These are phyloP conservation scores for Tubosaeta sp. DNA, from an alignment of 768 basidiomycete species.

Conservation along the genomic window DNA sequence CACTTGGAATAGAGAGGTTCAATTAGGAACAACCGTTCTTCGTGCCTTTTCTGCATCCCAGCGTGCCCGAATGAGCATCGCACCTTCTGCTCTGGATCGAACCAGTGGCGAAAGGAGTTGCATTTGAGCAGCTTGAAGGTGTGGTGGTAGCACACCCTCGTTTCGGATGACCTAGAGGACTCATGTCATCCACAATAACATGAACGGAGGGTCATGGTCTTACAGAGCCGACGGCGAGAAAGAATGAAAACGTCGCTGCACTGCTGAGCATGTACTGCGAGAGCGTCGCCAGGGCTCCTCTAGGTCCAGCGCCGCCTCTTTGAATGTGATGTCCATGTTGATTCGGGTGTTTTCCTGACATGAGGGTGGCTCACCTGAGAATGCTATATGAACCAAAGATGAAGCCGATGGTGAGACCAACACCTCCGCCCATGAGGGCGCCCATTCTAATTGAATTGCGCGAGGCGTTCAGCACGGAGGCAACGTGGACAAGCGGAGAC, in stretches of 20 bases:
- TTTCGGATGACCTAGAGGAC: slow-evolving; percentile 81
- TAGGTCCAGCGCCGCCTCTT: slow-evolving; percentile 87
- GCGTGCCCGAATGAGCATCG: slow-evolving; percentile 63
- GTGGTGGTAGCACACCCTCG: slow-evolving; percentile 56
- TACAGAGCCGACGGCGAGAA: slow-evolving; percentile 92
- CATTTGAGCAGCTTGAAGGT: slow-evolving; percentile 59
- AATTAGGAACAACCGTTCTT: slow-evolving; percentile 14
- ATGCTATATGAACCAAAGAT: slow-evolving; percentile 94
- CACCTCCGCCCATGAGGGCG: slow-evolving; percentile 87
- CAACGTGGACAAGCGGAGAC: slow-evolving; percentile 14
- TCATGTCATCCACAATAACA: slow-evolving; percentile 2
- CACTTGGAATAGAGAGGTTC: slow-evolving; percentile 6
- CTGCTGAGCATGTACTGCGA: slow-evolving; percentile 99
- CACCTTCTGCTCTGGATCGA: slow-evolving; percentile 64
- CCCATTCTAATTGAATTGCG: slow-evolving; percentile 64
- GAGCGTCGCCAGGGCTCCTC: slow-evolving; percentile 85
- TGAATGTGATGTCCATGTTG: slow-evolving; percentile 1
- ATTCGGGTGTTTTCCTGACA: background rate
- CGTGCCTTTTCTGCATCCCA: slow-evolving; percentile 63
- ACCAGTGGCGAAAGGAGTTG: slow-evolving; percentile 55
- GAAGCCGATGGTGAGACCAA: slow-evolving; percentile 95
- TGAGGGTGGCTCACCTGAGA: slow-evolving; percentile 56
- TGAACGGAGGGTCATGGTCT: slow-evolving; percentile 22
- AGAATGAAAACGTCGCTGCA: slow-evolving; percentile 95
- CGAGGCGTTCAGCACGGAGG: slow-evolving; percentile 5